phyloP scores from a whole-genome alignment of 768 basidiomycete genomes.

The Pleurotus citrinopileatus region DNA sequence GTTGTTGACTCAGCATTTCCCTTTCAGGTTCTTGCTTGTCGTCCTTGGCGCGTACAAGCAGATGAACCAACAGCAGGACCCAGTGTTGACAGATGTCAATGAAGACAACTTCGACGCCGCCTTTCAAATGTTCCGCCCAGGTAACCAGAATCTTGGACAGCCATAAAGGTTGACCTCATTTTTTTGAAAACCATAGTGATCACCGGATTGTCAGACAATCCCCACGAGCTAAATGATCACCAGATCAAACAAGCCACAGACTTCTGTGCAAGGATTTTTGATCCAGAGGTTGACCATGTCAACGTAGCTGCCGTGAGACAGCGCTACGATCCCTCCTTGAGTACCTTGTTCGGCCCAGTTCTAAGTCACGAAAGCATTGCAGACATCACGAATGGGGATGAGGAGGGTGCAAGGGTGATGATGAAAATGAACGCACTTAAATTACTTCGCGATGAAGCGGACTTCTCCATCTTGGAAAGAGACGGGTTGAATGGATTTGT shows the following conservation, averaged over 20 bases:
- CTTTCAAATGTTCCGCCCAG: constrained; percentile 42
- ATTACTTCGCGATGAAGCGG: constrained; percentile 21
- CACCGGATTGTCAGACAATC: constrained; percentile 21
- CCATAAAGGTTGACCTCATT: background rate
- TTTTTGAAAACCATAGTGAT: constrained; percentile 17
- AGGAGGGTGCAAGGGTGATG: constrained; percentile 32
- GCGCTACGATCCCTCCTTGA: constrained; percentile 18
- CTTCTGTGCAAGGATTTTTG: constrained; percentile 20
- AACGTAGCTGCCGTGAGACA: constrained; percentile 16
- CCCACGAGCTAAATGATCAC: constrained; percentile 21
- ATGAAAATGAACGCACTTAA: constrained; percentile 45
- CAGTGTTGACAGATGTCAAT: constrained; percentile 38
- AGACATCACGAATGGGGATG: constrained; percentile 16
- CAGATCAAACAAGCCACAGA: constrained; percentile 19
- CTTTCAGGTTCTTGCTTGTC: constrained; percentile 43
- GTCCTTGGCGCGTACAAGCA: constrained; percentile 52
- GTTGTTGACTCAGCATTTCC: background rate
- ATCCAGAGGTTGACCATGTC: constrained; percentile 14
- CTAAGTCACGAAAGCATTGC: constrained; percentile 20
- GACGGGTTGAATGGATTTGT: constrained; percentile 6
- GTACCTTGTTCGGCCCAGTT: constrained; percentile 17
- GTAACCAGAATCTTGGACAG: constrained; percentile 21
- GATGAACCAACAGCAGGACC: constrained; percentile 37
- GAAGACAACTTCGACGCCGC: constrained; percentile 49
- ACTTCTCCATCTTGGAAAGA: constrained; percentile 10